Base-by-base conservation (phyloP, 768 basidiomycete genomes). In the Phanerochaete carnosa region DNA sequence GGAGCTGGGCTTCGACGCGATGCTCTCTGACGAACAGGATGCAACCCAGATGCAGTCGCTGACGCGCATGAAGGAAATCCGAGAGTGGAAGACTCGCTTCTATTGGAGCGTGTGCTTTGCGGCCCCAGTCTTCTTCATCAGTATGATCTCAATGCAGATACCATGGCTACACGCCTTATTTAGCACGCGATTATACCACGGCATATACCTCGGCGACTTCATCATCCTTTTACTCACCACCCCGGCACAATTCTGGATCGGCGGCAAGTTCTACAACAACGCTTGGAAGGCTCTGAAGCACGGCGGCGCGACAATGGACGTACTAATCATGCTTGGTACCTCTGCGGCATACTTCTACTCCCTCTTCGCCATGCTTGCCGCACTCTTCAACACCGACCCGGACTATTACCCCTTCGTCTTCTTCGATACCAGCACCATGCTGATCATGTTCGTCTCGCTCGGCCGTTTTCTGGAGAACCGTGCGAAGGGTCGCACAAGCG, bases 381-480 rank as follows among this genome's bases (percentile, higher is more conserved):
- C 92, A 6, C 71, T 80, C 3, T 81, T 88, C 73, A 85, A 86
- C 68, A 73, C 79, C 4, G 83, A 88, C 11, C 81, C 88, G 0
- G 80, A 80, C 45, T 92, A 82, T 70, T 88, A 84, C 22, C 96
- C 97, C 1, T 83, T 89, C 71, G 83, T 94, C 47, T 98, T 98
- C 76, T 98, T 98, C 77, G 97, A 99, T 76, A 98, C 97, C 1
- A 97, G 94, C 69, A 97, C 97, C 22, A 98, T 98, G 97, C 79
- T 99, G 62, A 89, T 99, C 81, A 92, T 89, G 77, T 98, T 99
- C 72, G 90, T 98, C 67, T 95, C 94, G 2, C 83, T 98, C 15
- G 97, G 97, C 4, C 87, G 97, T 26, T 97, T 89, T 75, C 83
- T 98, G 52, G 97, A 98, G 77, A 98, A 98, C 75, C 84, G 88